These are phyloP conservation scores for Wickerhamiella hasegawae DNA, from an alignment of 805 yeast genomes.

Conservation along the genomic window DNA sequence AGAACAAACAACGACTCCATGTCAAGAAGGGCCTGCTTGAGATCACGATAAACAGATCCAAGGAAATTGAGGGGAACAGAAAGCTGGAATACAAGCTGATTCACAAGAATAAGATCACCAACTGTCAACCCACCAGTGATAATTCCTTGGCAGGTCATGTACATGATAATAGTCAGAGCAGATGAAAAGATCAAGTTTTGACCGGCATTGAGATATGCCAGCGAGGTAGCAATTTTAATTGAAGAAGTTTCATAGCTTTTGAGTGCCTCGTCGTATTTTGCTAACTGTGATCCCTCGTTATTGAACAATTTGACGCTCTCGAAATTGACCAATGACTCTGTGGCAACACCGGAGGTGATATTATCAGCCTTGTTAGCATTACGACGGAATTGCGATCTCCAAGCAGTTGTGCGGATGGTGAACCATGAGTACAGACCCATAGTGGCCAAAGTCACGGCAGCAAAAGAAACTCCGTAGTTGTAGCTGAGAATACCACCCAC, in stretches of 20 bases:
- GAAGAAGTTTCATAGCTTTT: conserved; percentile 52
- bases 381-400: conserved; percentile 89
- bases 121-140: conserved; percentile 67
- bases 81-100: conserved; percentile 89
- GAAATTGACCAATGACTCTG: conserved; percentile 84
- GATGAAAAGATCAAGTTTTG: conserved; percentile 65
- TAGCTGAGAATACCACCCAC: conserved; percentile 90
- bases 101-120: conserved; percentile 87
- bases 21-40: conserved; percentile 82
- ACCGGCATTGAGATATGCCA: conserved; percentile 61
- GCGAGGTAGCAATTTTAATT: conserved; percentile 61
- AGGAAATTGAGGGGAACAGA: conserved; percentile 88
- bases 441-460: conserved; percentile 73
- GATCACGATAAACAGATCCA: conserved; percentile 89
- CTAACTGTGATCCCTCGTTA: conserved; percentile 66
- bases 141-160: conserved; percentile 93
- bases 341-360: conserved; percentile 84
- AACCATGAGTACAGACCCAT: conserved; percentile 80
- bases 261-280: conserved; percentile 65
- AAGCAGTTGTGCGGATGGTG: conserved; percentile 83
- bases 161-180: conserved; percentile 95
- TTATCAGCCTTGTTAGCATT: conserved; percentile 88
- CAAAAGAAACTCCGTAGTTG: conserved; percentile 78
- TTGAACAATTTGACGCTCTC: conserved; percentile 86
- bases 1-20: conserved; percentile 89